Base-by-base conservation (phyloP, 1,284 basidiomycete species). In the Leccinum fallax region DNA sequence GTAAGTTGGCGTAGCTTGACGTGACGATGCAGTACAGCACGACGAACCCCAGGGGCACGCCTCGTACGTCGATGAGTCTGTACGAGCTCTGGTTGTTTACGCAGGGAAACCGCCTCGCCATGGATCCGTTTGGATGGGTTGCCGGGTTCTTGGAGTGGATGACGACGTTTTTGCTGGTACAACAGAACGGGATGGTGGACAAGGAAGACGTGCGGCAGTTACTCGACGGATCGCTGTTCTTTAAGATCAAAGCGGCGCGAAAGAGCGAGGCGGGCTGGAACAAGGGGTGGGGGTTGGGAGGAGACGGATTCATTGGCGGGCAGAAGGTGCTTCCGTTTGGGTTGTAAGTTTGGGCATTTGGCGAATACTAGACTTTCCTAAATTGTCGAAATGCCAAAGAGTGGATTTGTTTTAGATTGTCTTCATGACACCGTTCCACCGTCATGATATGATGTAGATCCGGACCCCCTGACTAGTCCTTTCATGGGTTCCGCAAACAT, bases 41-140 rank as follows among this genome's bases (percentile, higher is more conserved):
- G 38, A 60, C 19, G 59, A 24, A 4, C 26, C 30, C 66, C 6
- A 63, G 57, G n/a, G 70, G 72, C 43, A 5, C 11, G 13, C 65
- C 69, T 2, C 63, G 55, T 11, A 73, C 71, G 9, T 60, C 58
- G 36, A 71, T 73, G 73, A 65, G 55, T n/a, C 34, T 74, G 11
- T 21, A 61, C 30, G 67, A 73, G 30, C 65, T 79, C 16, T 73
- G 66, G 68, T 13, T 69, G 16, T 74, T 71, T 6, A 62, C 67
- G 32, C 67, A 65, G 9, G 75, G 72, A 4, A 78, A 79, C 53
- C 72, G 77, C 15, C 63, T 76, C 56, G 66, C 75, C 48, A 67
- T 75, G 66, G 78, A 80, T 60, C 70, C 72, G 9, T 72, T 78
- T 59, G 79, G 78, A 15, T 74, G 74, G 72, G 48, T 69, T 16